These are phyloP conservation scores for Nothophaeocryptopus gaeumannii DNA, from an alignment of 2,329 filamentous ascomycete genomes.

Conservation along the genomic window DNA sequence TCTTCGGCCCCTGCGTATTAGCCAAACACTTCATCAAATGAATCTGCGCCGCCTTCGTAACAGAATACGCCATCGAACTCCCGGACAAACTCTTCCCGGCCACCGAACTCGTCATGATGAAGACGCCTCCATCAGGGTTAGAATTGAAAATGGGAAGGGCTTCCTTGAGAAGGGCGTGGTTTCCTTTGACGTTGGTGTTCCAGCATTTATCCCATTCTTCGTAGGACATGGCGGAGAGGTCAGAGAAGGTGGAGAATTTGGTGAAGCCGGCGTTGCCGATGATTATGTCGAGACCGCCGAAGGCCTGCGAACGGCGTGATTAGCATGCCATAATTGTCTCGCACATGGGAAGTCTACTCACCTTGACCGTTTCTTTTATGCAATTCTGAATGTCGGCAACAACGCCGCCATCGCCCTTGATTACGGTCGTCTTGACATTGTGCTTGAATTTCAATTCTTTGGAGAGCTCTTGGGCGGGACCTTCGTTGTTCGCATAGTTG, in stretches of 20 bases:
- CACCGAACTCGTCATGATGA: slow-evolving; percentile 62
- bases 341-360: too few relatives aligned
- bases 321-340: too few relatives aligned
- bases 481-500: slow-evolving; percentile 66
- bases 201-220: slow-evolving; percentile 66
- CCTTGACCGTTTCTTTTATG: slow-evolving; percentile 57
- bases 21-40: slow-evolving; percentile 66
- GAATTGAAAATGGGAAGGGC: slow-evolving; percentile 58
- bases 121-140: slow-evolving; percentile 61
- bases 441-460: slow-evolving; percentile 54
- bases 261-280: slow-evolving; percentile 74
- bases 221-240: slow-evolving; percentile 58
- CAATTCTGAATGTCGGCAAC: slow-evolving; percentile 58
- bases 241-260: slow-evolving; percentile 55
- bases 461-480: slow-evolving; percentile 59
- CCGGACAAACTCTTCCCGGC: slow-evolving; percentile 54
- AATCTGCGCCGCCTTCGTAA: slow-evolving; percentile 71
- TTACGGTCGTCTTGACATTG: slow-evolving; percentile 50
- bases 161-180: slow-evolving; percentile 23
- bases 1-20: slow-evolving; percentile 59
- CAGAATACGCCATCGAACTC: slow-evolving; percentile 67
- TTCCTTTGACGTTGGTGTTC: slow-evolving; percentile 58
- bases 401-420: slow-evolving; percentile 66
- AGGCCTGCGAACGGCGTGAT: slow-evolving; percentile 28
- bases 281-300: slow-evolving; percentile 72